These are phyloP conservation scores for Salvia splendens DNA, from an alignment of 257 asterid species.

Conservation along the genomic window DNA sequence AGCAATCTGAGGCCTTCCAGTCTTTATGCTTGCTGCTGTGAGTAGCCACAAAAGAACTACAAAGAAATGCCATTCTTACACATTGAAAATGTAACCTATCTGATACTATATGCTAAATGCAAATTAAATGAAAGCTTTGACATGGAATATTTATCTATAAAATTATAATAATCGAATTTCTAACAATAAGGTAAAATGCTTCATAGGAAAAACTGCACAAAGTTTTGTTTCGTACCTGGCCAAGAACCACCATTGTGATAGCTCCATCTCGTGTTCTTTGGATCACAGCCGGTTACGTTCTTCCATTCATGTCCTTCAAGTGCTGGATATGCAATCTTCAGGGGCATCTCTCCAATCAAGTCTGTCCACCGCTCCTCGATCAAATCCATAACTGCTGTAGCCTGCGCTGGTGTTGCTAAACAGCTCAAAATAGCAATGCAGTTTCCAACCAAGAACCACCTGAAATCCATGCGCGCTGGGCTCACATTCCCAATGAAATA, in stretches of 20 bases:
- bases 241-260: slow-evolving; percentile 70
- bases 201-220: background rate
- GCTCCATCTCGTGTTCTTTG: slow-evolving; percentile 68
- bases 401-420: slow-evolving; percentile 58
- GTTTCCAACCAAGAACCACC: slow-evolving; percentile 63
- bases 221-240: slow-evolving; percentile 47
- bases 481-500: slow-evolving; percentile 61
- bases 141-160: background rate
- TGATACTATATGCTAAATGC: background rate
- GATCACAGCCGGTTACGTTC: slow-evolving; percentile 61
- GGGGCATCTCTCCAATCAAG: slow-evolving; percentile 64
- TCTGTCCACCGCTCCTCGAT: slow-evolving; percentile 60
- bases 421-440: slow-evolving; percentile 60
- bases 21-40: slow-evolving; percentile 68
- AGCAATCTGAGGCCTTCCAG: slow-evolving; percentile 64
- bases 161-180: background rate
- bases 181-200: slow-evolving; percentile 25
- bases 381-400: slow-evolving; percentile 60
- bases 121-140: background rate
- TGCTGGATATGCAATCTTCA: slow-evolving; percentile 59
- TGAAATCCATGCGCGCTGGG: slow-evolving; percentile 66
- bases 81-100: background rate
- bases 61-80: slow-evolving; percentile 6
- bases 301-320: slow-evolving; percentile 61
- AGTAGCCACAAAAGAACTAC: slow-evolving; percentile 64